Conservation (phyloP, 169 alveolate genomes). For the Plasmodium falciparum region DNA sequence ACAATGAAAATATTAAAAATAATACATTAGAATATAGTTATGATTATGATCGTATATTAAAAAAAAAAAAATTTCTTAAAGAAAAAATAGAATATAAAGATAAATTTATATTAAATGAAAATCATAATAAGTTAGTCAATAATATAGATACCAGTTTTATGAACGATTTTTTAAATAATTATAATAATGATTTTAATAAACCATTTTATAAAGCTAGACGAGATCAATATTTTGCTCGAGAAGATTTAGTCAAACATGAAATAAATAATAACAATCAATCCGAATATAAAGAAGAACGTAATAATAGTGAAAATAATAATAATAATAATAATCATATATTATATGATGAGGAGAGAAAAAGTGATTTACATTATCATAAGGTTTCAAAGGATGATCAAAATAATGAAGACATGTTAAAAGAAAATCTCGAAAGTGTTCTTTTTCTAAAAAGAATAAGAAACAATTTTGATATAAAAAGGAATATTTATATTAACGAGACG, state of each 20-base stretch:
- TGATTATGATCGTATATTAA: conserved; percentile 57
- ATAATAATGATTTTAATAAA: conserved; percentile 23
- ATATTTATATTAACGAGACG: conserved; percentile 19
- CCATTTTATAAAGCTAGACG: conserved; percentile 54
- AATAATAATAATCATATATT: too few relatives aligned
- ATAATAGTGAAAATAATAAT: neutral
- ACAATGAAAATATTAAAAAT: neutral
- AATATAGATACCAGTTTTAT: conserved; percentile 5
- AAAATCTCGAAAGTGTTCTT: conserved; percentile 24
- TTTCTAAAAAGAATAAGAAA: conserved; percentile 22
- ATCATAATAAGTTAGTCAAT: conserved; percentile 18
- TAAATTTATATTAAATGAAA: conserved; percentile 30
- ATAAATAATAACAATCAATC: neutral
- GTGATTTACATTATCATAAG: too few relatives aligned
- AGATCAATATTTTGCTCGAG: conserved; percentile 46
- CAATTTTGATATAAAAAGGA: conserved; percentile 27
- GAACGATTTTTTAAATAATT: conserved; percentile 45
- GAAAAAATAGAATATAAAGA: conserved; percentile 42
- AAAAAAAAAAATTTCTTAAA: conserved; percentile 42
- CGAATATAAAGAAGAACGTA: neutral
- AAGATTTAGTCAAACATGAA: conserved; percentile 6
- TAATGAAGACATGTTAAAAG: neutral
- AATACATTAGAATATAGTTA: conserved; percentile 33
- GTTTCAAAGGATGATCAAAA: neutral
- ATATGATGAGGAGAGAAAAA: too few relatives aligned